A percentile compares a stretch with the other conserved stretches of the same genome.
Evolutionary conservation across 495 filamentous ascomycete genomes (phyloP).

Genomic region (Entonaema liquescens): DNA sequence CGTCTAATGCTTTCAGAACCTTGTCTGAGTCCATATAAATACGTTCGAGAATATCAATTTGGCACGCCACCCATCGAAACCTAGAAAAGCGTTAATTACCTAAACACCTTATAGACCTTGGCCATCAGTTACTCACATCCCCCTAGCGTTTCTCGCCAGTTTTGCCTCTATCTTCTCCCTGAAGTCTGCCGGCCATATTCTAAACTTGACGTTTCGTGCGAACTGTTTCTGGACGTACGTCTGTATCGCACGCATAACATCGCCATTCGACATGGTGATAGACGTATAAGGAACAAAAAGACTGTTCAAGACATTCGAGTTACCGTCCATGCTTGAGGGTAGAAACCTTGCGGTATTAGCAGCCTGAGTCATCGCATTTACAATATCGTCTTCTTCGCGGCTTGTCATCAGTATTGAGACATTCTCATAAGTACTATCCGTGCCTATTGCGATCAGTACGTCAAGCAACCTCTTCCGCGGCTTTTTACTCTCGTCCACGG

Average conservation of each 20-base stretch:
- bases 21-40: conserved; percentile 22
- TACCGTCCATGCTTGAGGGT: too few species aligned
- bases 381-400: conserved; percentile 53
- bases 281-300: conserved; percentile 6
- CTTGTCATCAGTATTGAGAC: conserved; percentile 54
- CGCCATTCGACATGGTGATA: conserved; percentile 49
- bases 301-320: neutral
- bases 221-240: conserved; percentile 42
- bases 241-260: conserved; percentile 49
- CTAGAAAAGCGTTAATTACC: conserved; percentile 27
- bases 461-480: conserved; percentile 29
- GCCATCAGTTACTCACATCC: conserved; percentile 48
- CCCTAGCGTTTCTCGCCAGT: conserved; percentile 47
- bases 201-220: conserved; percentile 28
- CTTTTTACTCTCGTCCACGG: conserved; percentile 36
- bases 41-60: conserved; percentile 52
- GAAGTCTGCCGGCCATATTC: conserved; percentile 34
- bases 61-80: conserved; percentile 59
- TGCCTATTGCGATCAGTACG: conserved; percentile 33
- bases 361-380: conserved; percentile 27
- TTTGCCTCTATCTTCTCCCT: conserved; percentile 41
- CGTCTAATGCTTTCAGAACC: conserved; percentile 41
- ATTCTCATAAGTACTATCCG: conserved; percentile 45
- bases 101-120: neutral
- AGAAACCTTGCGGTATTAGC: conserved; percentile 6